phyloP scores from a whole-genome alignment of 495 filamentous ascomycete genomes.

The Chaetomidium leptoderma region DNA sequence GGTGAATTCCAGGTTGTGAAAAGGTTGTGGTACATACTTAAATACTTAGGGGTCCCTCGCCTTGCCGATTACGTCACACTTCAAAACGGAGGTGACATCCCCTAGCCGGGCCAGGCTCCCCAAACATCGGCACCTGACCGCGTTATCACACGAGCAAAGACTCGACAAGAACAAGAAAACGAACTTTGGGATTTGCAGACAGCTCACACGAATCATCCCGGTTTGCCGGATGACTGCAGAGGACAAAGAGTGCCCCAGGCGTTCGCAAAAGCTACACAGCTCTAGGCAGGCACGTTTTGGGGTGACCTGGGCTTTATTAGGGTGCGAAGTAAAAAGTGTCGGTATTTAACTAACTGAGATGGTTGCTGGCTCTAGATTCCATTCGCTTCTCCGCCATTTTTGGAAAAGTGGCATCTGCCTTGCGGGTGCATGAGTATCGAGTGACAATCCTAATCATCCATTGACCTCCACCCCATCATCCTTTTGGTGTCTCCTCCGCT shows the following conservation, averaged over 20 bases:
- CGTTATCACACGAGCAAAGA: constrained; percentile 3
- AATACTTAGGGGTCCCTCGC: not conserved
- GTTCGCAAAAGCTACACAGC: too few species aligned
- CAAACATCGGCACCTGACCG: not conserved
- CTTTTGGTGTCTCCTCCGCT: not conserved
- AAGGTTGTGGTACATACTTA: too few species aligned
- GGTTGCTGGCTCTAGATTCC: not conserved
- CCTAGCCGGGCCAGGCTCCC: not conserved
- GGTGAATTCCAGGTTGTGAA: too few species aligned
- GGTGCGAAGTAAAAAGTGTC: too few species aligned
- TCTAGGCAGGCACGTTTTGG: too few species aligned
- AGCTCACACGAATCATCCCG: too few species aligned
- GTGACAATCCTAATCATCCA: not conserved
- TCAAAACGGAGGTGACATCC: constrained; percentile 4
- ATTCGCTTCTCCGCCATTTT: not conserved
- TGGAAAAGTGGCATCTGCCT: not conserved
- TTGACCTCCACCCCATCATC: not conserved
- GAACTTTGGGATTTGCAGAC: not conserved
- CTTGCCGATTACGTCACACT: not conserved
- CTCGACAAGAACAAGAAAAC: not conserved
- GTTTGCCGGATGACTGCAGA: not conserved
- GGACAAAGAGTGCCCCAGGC: too few species aligned
- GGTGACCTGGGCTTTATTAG: too few species aligned
- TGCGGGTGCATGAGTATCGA: constrained; percentile 1
- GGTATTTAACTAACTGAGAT: not conserved